These are phyloP conservation scores for Keithomyces neogunnii DNA, from an alignment of 2,329 filamentous ascomycete species.

Conservation along the genomic window DNA sequence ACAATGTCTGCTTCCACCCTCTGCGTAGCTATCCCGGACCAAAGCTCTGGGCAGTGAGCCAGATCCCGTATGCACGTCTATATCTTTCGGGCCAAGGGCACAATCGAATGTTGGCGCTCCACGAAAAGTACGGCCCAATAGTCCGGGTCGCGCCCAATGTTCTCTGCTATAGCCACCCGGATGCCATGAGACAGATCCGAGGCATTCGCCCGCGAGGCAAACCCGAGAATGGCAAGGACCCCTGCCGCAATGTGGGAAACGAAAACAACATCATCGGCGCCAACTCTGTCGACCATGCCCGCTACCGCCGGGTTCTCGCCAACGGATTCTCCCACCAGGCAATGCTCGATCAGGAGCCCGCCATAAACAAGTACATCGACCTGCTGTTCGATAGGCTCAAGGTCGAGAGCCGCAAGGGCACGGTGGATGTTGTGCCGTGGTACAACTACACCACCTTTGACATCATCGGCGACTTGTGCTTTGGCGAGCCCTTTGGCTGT, in stretches of 20 bases:
- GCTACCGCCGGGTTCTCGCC: constrained; percentile 8
- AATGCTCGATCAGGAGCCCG: constrained; percentile 15
- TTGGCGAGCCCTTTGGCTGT: constrained; percentile 16
- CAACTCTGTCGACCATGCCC: constrained; percentile 5
- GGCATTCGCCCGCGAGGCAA: background rate
- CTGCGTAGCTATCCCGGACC: constrained; percentile 24
- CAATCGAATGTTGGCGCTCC: constrained; percentile 13
- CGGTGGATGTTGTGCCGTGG: constrained; percentile 13
- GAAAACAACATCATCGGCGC: background rate
- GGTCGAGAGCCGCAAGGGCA: background rate
- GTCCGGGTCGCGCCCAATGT: constrained; percentile 38
- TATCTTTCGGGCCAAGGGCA: constrained; percentile 14
- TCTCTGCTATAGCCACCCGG: constrained; percentile 30
- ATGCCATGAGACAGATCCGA: constrained; percentile 32
- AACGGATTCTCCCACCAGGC: constrained; percentile 15
- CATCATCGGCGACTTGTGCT: constrained; percentile 17
- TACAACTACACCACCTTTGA: constrained; percentile 19
- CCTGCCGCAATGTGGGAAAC: too few species aligned
- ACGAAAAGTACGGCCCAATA: constrained; percentile 31
- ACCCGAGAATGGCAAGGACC: background rate
- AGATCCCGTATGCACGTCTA: constrained; percentile 1
- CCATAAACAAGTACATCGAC: constrained; percentile 28
- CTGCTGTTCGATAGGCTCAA: constrained; percentile 27
- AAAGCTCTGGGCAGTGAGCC: background rate
- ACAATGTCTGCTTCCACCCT: constrained; percentile 26